Evolutionary conservation across 768 basidiomycete species (phyloP).

Genomic region (Mycena albidolilacea): DNA sequence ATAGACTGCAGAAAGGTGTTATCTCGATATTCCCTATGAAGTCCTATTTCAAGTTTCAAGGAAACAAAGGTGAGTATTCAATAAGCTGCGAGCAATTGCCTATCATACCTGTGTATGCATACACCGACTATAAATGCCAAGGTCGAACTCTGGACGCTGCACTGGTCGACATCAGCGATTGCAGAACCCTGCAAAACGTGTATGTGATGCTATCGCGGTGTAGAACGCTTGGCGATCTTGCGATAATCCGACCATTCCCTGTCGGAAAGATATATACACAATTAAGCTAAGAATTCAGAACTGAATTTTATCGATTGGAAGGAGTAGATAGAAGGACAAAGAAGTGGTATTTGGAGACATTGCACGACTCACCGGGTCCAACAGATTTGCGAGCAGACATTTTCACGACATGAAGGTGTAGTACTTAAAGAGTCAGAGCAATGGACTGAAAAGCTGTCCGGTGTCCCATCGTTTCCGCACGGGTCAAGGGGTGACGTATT

Average conservation of each 20-base stretch:
- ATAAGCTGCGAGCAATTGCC: constrained; percentile 4
- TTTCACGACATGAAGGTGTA: neutral
- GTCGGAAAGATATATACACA: neutral
- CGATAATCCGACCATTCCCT: neutral
- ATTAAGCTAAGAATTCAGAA: constrained; percentile 11
- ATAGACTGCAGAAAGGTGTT: neutral
- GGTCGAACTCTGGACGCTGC: neutral
- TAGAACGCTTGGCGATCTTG: neutral
- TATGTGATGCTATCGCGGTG: constrained; percentile 23
- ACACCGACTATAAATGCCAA: constrained; percentile 17
- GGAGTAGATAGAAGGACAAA: neutral
- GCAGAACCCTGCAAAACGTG: neutral
- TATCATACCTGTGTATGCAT: constrained; percentile 12
- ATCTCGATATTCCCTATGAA: constrained; percentile 2
- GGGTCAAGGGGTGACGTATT: no score
- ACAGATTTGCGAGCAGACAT: neutral
- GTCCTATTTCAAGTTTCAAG: neutral
- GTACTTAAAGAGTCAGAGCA: no score
- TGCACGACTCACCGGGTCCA: no score
- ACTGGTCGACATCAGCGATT: neutral
- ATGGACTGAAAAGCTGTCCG: no score
- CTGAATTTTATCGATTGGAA: constrained; percentile 14
- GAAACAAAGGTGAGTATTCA: neutral
- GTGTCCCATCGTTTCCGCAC: no score
- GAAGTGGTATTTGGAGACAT: neutral